A percentile compares a stretch with the other conserved stretches of the same genome.
phyloP scores from a whole-genome alignment of 2,329 filamentous ascomycete genomes.

The Trichoderma koningiopsis region DNA sequence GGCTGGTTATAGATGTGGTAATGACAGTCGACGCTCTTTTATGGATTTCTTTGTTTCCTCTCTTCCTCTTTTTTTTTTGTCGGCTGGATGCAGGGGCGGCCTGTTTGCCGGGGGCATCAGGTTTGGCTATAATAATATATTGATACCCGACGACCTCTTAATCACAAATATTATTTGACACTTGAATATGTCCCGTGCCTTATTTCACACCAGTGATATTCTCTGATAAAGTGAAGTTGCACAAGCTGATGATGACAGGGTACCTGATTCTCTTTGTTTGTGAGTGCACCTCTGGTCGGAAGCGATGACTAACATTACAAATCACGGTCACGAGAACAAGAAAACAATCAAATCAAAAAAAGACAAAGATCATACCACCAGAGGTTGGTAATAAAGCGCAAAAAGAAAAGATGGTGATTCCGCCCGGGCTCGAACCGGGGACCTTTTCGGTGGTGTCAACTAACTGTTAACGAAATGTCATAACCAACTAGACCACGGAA shows the following conservation, averaged over 20 bases:
- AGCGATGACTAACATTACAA: neutral
- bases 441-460: conserved; percentile 27
- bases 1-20: conserved; percentile 13
- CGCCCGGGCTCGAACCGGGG: conserved; percentile 27
- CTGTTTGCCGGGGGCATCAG: conserved; percentile 13
- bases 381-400: neutral
- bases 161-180: conserved; percentile 8
- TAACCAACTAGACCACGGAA: conserved; percentile 28
- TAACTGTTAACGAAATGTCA: conserved; percentile 27
- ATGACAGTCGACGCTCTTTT: conserved; percentile 21
- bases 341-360: neutral
- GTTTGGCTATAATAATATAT: conserved; percentile 27
- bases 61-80: conserved; percentile 4
- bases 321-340: neutral
- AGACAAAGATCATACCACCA: too few species aligned
- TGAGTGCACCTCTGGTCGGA: neutral
- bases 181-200: neutral
- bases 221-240: neutral
- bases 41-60: neutral
- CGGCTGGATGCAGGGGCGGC: conserved; percentile 18
- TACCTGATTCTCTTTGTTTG: neutral
- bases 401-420: conserved; percentile 24
- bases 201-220: neutral
- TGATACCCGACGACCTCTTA: conserved; percentile 27
- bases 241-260: neutral